Evolutionary conservation across 2,329 filamentous ascomycete species (phyloP).

Genomic region (Colletotrichum australisinense): DNA sequence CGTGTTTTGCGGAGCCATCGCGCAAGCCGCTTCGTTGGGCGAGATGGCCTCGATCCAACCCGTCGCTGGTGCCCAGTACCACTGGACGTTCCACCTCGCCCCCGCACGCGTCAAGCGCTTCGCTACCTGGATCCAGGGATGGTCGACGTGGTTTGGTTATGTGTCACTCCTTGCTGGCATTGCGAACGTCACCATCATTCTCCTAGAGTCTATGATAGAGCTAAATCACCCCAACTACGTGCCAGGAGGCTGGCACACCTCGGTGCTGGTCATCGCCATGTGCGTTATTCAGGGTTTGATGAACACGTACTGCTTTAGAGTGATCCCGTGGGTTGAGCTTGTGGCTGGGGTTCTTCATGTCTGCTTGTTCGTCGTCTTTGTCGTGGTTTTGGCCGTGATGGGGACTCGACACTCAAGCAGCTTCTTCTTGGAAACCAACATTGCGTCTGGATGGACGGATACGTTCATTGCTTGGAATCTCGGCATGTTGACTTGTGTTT

Average conservation of each 20-base stretch:
- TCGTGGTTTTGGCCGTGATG: background rate
- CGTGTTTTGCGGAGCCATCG: constrained; percentile 9
- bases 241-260: constrained; percentile 11
- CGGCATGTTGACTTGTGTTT: constrained; percentile 14
- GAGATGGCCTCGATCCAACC: constrained; percentile 17
- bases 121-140: constrained; percentile 10
- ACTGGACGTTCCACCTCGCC: constrained; percentile 15
- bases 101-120: background rate
- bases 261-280: constrained; percentile 16
- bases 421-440: constrained; percentile 3
- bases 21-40: constrained; percentile 14
- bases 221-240: background rate
- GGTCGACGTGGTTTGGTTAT: constrained; percentile 19
- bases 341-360: constrained; percentile 11
- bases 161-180: background rate
- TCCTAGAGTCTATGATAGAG: constrained; percentile 16
- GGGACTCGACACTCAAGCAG: background rate
- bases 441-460: constrained; percentile 15
- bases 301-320: constrained; percentile 13
- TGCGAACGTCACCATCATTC: background rate
- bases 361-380: constrained; percentile 4
- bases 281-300: constrained; percentile 6
- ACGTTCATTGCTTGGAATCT: constrained; percentile 12
- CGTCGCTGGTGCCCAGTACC: constrained; percentile 10
- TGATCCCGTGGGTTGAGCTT: constrained; percentile 10